Evolutionary conservation across 1,284 basidiomycete genomes (phyloP).

Genomic region (Heimioporus retisporus): DNA sequence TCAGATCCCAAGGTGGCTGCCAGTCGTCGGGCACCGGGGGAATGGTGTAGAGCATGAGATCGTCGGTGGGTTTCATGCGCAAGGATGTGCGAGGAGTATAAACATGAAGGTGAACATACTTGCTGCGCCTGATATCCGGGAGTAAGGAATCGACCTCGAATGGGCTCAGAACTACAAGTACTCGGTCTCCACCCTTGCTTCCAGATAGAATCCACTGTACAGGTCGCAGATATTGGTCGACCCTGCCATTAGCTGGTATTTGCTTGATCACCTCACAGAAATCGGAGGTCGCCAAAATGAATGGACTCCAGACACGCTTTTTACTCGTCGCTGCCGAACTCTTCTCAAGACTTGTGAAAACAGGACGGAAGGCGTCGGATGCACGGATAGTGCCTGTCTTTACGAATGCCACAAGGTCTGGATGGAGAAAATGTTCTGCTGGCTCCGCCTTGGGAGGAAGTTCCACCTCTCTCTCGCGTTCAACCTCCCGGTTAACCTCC

Average conservation of each 20-base stretch:
- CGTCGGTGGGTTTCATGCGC: too few relatives aligned
- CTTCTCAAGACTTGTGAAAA: neutral
- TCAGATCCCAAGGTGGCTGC: too few relatives aligned
- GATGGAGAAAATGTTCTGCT: conserved; percentile 3
- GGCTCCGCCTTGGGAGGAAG: conserved; percentile 36
- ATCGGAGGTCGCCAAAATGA: neutral
- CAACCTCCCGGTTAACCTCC: conserved; percentile 42
- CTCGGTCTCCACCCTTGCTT: neutral
- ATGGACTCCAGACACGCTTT: neutral
- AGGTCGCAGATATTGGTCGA: conserved; percentile 36
- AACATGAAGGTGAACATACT: neutral
- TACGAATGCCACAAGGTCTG: neutral
- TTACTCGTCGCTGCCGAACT: neutral
- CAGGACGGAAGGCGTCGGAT: neutral
- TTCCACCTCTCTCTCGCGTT: conserved; percentile 49
- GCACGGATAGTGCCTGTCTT: neutral
- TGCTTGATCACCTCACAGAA: neutral
- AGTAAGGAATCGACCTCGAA: neutral
- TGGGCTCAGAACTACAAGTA: neutral
- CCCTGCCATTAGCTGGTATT: too few relatives aligned
- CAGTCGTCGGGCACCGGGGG: too few relatives aligned
- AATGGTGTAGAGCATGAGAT: too few relatives aligned
- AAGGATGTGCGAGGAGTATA: neutral
- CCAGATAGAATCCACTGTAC: neutral
- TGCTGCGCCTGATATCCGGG: neutral